Base-by-base conservation (phyloP, 108 stramenopile species). In the Fistulifera pelliculosa region DNA sequence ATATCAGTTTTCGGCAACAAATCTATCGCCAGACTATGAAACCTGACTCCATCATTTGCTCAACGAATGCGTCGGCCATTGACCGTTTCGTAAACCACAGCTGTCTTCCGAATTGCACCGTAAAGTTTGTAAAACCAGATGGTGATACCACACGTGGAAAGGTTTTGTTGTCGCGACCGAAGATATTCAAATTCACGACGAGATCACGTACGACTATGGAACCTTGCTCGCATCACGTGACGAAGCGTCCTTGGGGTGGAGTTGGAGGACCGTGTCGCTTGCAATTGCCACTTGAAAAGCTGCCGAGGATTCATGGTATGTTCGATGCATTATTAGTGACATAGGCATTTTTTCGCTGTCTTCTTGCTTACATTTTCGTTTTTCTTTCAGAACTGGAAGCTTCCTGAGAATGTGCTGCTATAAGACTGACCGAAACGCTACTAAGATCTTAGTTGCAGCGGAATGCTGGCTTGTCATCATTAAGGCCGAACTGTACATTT, bases 21-120 rank as follows among this genome's bases (percentile, higher is more conserved):
- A 59, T 62, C 65, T 97, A 99, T 68, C 84, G 79, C 60, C 61
- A 77, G 35, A 56, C 62, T 48, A 78, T 94, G 12, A 79, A 94
- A 40, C 94, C 86, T 57, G 93, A 94, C 58, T 99, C 96, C 66
- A 83, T 94, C 62, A 97, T 99, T 71, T 79, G 98, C 6, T 97
- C 5, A 88, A 88, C 58, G 77, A n/a, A 77, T 41, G 70, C 77
- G 40, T 56, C 74, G 18, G 87, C 97, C 16, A 92, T 97, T 49
- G 98, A 99, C 69, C 65, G 98, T 23, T 96, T 93, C 58, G 90
- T 96, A 52, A 99, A 97, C 73, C 98, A 99, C 68, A 90, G 83
- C 69, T 99, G 98, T 64, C 76, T 74, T 28, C 98, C 98, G 10
- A 96, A 95, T 64, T 94, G 93, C 64, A 68, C 77, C 27, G 85